Evolutionary conservation across 176 grass and related monocot genomes (phyloP).

Genomic region (Cenchrus fungigraminus): DNA sequence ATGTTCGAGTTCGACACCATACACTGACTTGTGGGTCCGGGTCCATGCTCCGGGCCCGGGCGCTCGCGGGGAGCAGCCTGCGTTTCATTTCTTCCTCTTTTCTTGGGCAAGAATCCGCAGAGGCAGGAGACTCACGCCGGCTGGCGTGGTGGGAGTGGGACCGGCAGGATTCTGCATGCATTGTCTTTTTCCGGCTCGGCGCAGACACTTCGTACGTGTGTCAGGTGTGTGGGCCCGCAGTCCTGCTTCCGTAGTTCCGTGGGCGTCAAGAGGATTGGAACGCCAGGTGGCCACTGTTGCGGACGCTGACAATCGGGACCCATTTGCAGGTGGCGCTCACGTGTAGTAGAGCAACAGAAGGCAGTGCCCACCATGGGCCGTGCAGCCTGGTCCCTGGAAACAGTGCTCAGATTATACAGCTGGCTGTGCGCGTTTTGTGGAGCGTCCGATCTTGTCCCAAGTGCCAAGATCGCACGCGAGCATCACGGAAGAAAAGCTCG

Average conservation of each 20-base stretch:
- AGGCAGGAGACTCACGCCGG: not conserved
- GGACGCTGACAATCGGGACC: not conserved
- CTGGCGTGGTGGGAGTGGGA: not conserved
- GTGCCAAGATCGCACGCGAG: not conserved
- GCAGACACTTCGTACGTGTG: not conserved
- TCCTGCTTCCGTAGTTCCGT: not conserved
- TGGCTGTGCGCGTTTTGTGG: not conserved
- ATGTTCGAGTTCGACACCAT: no score
- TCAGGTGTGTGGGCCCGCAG: not conserved
- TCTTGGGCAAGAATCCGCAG: not conserved
- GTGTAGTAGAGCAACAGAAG: not conserved
- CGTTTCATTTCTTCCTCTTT: not conserved
- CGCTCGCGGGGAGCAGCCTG: not conserved
- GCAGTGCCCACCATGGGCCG: not conserved
- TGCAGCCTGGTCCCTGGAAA: not conserved
- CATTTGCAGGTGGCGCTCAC: not conserved
- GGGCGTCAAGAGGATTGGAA: not conserved
- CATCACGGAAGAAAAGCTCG: not conserved
- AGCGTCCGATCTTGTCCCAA: not conserved
- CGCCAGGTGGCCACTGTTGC: not conserved
- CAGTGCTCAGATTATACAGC: not conserved
- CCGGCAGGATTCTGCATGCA: not conserved
- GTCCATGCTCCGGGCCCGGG: slow-evolving; percentile 26
- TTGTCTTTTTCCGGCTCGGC: not conserved
- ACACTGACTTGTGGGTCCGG: not conserved